Percentiles rank a stretch among this genome's conserved stretches.
phyloP scores from a whole-genome alignment of 176 grass and related monocot species.

The Saccharum spontaneum region DNA sequence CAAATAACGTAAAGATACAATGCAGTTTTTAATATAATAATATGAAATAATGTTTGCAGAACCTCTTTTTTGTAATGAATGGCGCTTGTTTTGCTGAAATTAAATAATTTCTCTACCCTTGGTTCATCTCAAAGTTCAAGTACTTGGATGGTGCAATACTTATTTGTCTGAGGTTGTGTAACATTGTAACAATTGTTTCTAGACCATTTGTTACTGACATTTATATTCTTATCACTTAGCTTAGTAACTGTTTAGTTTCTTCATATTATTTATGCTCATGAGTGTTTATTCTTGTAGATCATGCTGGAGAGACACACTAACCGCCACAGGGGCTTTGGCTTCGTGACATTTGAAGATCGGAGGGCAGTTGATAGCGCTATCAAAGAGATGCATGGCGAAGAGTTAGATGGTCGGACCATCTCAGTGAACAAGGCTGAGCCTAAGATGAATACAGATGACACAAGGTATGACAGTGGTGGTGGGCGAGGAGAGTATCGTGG shows the following conservation, averaged over 20 bases:
- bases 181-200: neutral
- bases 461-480: constrained; percentile 47
- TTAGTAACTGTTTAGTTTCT: neutral
- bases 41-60: neutral
- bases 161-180: neutral
- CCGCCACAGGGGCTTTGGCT: constrained; percentile 82
- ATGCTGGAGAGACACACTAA: constrained; percentile 76
- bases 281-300: constrained; percentile 50
- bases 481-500: constrained; percentile 55
- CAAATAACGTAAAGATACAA: neutral
- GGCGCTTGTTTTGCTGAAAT: neutral
- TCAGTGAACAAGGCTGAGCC: constrained; percentile 78
- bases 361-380: constrained; percentile 62
- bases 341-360: constrained; percentile 73
- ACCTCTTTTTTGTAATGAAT: neutral
- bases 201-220: neutral
- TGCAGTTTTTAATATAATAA: neutral
- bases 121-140: neutral
- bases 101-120: neutral
- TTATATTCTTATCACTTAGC: neutral
- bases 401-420: constrained; percentile 70
- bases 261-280: constrained; percentile 14
- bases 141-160: neutral
- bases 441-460: constrained; percentile 64
- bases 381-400: constrained; percentile 64